Evolutionary conservation across 306 rosid genomes (phyloP).

Genomic region (Crotalaria pallida): DNA sequence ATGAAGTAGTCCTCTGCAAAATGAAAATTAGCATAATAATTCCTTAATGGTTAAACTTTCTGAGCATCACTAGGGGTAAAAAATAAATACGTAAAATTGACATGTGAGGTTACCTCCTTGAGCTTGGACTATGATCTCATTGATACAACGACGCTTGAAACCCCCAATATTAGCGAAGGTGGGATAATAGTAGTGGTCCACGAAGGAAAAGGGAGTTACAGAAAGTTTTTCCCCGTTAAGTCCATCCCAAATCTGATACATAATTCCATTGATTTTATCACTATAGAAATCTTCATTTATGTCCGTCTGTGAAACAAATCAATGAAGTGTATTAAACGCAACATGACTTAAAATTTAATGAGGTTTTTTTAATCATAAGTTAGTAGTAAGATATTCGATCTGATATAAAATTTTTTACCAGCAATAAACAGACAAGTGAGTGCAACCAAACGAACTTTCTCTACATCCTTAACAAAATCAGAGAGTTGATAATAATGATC

Average conservation of each 20-base stretch:
- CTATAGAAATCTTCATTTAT: neutral
- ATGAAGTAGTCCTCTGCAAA: neutral
- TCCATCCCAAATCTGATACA: neutral
- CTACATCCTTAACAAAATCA: neutral
- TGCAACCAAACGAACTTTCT: neutral
- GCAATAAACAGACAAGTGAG: neutral
- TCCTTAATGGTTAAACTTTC: neutral
- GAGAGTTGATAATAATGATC: neutral
- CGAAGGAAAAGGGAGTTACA: conserved; percentile 11
- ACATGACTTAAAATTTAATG: neutral
- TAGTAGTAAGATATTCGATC: neutral
- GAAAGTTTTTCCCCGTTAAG: conserved; percentile 7
- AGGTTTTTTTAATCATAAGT: no score
- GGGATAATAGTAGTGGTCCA: conserved; percentile 6
- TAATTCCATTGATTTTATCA: neutral
- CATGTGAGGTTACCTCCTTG: conserved; percentile 14
- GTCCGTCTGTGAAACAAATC: neutral
- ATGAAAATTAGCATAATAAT: neutral
- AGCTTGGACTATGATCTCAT: conserved; percentile 25
- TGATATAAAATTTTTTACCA: conserved; percentile 17
- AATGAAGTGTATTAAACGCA: neutral
- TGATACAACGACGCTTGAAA: conserved; percentile 10
- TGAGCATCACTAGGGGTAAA: neutral
- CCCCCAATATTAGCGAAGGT: neutral
- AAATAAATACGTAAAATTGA: neutral